Conservation (phyloP, 1,139 yeast species). For the Sugiyamaella xylanicola region DNA sequence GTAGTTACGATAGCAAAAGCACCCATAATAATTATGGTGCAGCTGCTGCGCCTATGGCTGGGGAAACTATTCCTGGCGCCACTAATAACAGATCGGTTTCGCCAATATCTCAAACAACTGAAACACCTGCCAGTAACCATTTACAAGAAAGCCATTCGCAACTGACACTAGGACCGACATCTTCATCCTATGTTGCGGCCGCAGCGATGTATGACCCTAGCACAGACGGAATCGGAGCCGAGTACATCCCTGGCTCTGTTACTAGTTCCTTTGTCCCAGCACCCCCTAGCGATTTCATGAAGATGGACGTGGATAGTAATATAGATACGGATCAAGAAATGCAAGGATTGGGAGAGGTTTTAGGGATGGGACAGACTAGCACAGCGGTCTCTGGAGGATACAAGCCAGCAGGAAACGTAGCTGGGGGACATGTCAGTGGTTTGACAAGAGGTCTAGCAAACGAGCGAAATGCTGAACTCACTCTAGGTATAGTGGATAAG, state of each 20-base stretch:
- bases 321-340: background rate
- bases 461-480: background rate
- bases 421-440: background rate
- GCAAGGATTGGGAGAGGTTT: background rate
- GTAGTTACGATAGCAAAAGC: background rate
- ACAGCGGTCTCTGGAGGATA: background rate
- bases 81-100: too few species aligned
- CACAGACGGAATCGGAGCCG: conserved; percentile 24
- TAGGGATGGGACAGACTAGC: background rate
- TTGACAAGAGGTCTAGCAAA: background rate
- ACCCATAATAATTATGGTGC: background rate
- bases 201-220: conserved; percentile 12
- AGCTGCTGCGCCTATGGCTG: too few species aligned
- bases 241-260: conserved; percentile 21
- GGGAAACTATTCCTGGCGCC: too few species aligned
- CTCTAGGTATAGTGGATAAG: conserved; percentile 4
- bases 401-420: too few species aligned
- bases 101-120: background rate
- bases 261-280: conserved; percentile 4
- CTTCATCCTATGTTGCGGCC: conserved; percentile 9
- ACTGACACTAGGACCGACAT: background rate
- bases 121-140: background rate
- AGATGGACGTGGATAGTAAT: conserved; percentile 3
- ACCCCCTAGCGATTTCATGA: conserved; percentile 1
- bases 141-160: background rate